Base-by-base conservation (phyloP, 2,329 filamentous ascomycete genomes). In the Dactylella cylindrospora region DNA sequence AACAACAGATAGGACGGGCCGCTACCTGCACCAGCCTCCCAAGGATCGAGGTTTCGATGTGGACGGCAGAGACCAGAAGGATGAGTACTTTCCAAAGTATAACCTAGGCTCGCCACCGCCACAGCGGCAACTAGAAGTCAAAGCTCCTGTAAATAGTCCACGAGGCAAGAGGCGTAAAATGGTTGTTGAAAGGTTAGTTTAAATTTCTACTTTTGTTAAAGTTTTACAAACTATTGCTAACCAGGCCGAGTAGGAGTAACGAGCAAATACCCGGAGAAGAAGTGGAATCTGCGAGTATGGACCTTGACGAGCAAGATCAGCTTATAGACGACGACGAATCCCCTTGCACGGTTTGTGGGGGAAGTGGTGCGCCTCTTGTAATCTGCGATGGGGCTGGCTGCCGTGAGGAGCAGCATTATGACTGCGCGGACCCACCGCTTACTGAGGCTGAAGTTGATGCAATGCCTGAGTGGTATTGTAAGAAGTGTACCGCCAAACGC, bases 371-470 rank as follows among this genome's bases (percentile, higher is more conserved):
- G 68, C 55, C 55, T 22, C 80, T 97, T 64, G 80, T 97, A 66
- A 95, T 90, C 74, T 97, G 91, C 73, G 91, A 97, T 75, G 55
- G 55, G n/a, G 25, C 36, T 38, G 88, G 86, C 65, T 97, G 91
- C 75, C 81, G 84, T 61, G 83, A 88, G 68, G 88, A 90, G 6
- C 96, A 94, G 73, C 91, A 97, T 74, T 88, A 93, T 71, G 79
- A 82, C 59, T 97, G 91, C 72, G 83, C 93, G 66, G 85, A 93
- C 72, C 90, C 91, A 64, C 85, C 88, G 28, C 77, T 88, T 67
- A 64, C 57, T 1, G 19, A 45, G 15, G 78, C 83, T 46, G 79
- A 81, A 44, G 77, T 79, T 49, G 72, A 76, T 60, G 77, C 84
- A 55, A 83, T 84, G 6, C 82, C 87, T 53, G 85, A 89, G 68